phyloP scores from a whole-genome alignment of 352 stramenopile genomes.

The Globisporangium iwayamae region DNA sequence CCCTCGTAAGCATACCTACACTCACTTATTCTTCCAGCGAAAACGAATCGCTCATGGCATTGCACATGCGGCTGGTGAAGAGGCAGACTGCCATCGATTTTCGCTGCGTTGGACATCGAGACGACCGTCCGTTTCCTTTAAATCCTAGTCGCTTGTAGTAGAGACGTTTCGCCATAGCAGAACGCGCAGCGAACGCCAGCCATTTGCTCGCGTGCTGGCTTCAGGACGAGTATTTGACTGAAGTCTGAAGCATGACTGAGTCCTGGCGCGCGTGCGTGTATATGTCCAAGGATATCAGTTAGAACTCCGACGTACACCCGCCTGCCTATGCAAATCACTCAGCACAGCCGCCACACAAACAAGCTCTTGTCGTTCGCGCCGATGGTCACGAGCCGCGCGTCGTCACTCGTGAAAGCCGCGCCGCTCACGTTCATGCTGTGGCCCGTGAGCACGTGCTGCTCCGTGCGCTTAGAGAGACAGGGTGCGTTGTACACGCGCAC shows the following conservation, averaged over 20 bases:
- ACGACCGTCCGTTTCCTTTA: not conserved
- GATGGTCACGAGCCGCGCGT: constrained; percentile 61
- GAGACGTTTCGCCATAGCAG: not conserved
- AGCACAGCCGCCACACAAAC: constrained; percentile 52
- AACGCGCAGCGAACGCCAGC: not conserved
- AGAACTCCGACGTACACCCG: not conserved
- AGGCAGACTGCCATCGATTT: not conserved
- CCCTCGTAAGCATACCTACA: no score
- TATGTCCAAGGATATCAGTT: not conserved
- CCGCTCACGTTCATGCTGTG: constrained; percentile 58
- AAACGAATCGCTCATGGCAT: no score
- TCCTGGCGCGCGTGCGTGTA: not conserved
- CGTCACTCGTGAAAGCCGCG: constrained; percentile 70
- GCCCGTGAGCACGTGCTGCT: constrained; percentile 55
- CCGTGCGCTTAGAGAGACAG: constrained; percentile 53
- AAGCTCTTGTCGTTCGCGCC: constrained; percentile 70
- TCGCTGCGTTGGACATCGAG: not conserved
- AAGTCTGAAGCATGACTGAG: not conserved
- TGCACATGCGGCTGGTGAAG: no score
- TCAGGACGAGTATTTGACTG: not conserved
- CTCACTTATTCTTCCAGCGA: no score
- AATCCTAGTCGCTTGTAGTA: not conserved
- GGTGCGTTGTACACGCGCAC: constrained; percentile 68
- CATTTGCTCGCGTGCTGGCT: not conserved
- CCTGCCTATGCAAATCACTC: not conserved